Evolutionary conservation across 805 yeast genomes (phyloP).

Genomic region (Wickerhamiella lipophila): DNA sequence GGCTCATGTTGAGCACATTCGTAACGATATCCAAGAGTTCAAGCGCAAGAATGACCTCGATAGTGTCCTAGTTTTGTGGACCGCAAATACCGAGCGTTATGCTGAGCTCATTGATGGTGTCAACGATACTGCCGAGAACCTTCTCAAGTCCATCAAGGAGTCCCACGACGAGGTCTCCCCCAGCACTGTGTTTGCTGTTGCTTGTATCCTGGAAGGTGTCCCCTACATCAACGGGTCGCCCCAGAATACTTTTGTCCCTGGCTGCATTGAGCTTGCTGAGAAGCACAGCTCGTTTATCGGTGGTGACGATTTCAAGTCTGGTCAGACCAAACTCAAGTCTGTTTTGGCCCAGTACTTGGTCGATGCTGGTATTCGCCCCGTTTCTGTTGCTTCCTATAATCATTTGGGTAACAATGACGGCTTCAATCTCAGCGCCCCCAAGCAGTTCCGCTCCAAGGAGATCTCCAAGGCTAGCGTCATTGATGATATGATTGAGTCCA

Average conservation of each 20-base stretch:
- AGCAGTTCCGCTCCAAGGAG: constrained; percentile 91
- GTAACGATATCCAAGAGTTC: constrained; percentile 71
- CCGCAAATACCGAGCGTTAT: constrained; percentile 93
- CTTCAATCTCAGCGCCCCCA: constrained; percentile 76
- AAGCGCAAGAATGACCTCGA: constrained; percentile 61
- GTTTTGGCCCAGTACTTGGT: constrained; percentile 91
- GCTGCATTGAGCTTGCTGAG: constrained; percentile 83
- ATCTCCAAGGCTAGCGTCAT: constrained; percentile 86
- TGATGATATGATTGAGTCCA: constrained; percentile 85
- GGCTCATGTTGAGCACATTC: constrained; percentile 77
- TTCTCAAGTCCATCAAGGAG: constrained; percentile 56
- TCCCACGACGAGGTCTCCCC: constrained; percentile 83
- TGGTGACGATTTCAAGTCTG: constrained; percentile 95
- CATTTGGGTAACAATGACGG: constrained; percentile 97
- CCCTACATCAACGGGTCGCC: constrained; percentile 96
- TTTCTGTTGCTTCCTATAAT: constrained; percentile 89
- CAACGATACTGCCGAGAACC: constrained; percentile 76
- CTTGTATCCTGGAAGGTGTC: constrained; percentile 72
- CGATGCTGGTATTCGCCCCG: constrained; percentile 93
- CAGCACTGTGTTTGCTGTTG: constrained; percentile 88
- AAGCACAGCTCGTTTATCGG: constrained; percentile 64
- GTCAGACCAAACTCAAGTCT: constrained; percentile 93
- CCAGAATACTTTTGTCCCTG: constrained; percentile 95
- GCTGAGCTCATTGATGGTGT: constrained; percentile 66
- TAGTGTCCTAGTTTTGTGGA: constrained; percentile 85